These are phyloP conservation scores for Torulaspora franciscae DNA, from an alignment of 805 yeast species.

Conservation along the genomic window DNA sequence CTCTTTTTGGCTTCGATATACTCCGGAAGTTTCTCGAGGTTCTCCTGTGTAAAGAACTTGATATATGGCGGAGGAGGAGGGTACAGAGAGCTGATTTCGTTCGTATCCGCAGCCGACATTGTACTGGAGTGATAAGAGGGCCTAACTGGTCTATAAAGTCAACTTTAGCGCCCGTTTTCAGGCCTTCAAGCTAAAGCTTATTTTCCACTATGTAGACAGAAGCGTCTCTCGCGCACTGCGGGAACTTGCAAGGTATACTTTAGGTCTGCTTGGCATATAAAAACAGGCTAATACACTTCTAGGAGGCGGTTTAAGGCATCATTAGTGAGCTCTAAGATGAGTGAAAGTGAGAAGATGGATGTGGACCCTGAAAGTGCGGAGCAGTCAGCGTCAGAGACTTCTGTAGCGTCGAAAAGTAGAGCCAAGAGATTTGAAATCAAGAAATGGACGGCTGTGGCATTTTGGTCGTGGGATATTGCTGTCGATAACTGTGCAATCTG, in stretches of 20 bases:
- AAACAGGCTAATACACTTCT: neutral
- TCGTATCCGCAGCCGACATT: conserved; percentile 21
- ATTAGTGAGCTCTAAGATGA: conserved; percentile 11
- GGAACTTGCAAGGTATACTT: conserved; percentile 1
- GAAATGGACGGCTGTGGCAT: conserved; percentile 99
- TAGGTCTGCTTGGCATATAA: neutral
- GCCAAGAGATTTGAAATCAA: conserved; percentile 85
- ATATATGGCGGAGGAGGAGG: conserved; percentile 93
- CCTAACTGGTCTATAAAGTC: neutral
- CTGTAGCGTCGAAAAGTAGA: conserved; percentile 22
- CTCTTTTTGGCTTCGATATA: conserved; percentile 24
- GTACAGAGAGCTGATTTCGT: conserved; percentile 61
- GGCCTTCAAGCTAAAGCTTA: neutral
- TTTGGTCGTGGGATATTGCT: conserved; percentile 98
- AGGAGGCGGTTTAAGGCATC: neutral
- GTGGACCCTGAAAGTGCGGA: conserved; percentile 20
- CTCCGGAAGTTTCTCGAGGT: conserved; percentile 43
- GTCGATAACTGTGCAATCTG: conserved; percentile 98
- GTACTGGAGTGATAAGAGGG: neutral
- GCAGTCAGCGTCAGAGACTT: conserved; percentile 4
- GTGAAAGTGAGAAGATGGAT: conserved; percentile 26
- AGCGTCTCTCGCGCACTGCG: neutral
- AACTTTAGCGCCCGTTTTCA: neutral
- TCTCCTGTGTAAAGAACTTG: conserved; percentile 66
- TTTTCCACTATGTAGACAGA: neutral